Evolutionary conservation across 2,329 filamentous ascomycete species (phyloP).

Genomic region (Moelleriella libera): DNA sequence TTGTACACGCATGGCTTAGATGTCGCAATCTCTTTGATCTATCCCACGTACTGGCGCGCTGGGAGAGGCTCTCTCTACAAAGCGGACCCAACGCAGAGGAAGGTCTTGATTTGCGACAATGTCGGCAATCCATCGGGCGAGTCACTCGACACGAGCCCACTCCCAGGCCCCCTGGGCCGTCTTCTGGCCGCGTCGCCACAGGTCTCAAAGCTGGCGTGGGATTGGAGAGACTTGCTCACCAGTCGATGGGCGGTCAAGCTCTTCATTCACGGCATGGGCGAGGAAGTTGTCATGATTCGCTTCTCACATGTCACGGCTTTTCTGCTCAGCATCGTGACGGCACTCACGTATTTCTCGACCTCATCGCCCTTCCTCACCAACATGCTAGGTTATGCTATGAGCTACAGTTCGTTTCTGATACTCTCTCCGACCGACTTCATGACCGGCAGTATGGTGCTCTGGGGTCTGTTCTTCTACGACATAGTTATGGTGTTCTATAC

Average conservation of each 20-base stretch:
- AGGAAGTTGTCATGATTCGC: conserved; percentile 34
- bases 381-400: conserved; percentile 74
- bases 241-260: conserved; percentile 37
- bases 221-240: conserved; percentile 32
- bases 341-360: conserved; percentile 55
- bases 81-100: conserved; percentile 25
- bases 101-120: conserved; percentile 22
- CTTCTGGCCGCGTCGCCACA: conserved; percentile 17
- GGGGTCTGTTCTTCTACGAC: conserved; percentile 83
- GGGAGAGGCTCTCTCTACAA: conserved; percentile 26
- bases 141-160: conserved; percentile 10
- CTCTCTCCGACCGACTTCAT: conserved; percentile 81
- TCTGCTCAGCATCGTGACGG: conserved; percentile 36
- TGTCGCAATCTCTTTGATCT: conserved; percentile 51
- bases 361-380: conserved; percentile 54
- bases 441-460: conserved; percentile 65
- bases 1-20: conserved; percentile 60
- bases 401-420: conserved; percentile 66
- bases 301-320: conserved; percentile 44
- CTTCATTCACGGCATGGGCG: conserved; percentile 34
- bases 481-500: conserved; percentile 87
- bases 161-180: conserved; percentile 15
- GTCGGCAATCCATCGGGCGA: conserved; percentile 14
- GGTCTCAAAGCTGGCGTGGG: conserved; percentile 24
- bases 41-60: conserved; percentile 55